Percentiles rank a stretch among this genome's conserved stretches.
These are phyloP conservation scores for Camellia japonica DNA, from an alignment of 148 eudicot species.

Conservation along the genomic window DNA sequence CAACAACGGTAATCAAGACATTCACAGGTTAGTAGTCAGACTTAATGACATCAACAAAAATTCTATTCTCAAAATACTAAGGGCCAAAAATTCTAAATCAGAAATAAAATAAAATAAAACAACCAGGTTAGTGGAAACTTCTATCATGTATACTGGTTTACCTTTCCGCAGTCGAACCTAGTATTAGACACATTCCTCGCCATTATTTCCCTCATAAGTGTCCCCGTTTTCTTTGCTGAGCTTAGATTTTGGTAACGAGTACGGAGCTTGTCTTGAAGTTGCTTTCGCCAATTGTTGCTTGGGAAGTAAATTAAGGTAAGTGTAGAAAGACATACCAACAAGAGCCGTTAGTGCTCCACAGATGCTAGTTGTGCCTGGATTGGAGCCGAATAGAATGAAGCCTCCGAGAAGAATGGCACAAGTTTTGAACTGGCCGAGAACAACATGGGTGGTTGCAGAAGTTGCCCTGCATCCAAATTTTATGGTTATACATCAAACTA, in stretches of 20 bases:
- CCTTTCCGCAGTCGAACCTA: no score
- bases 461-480: slow-evolving; percentile 61
- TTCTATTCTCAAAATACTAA: background rate
- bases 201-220: slow-evolving; percentile 26
- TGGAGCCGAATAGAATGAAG: slow-evolving; percentile 72
- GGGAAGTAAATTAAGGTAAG: slow-evolving; percentile 61
- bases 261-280: slow-evolving; percentile 40
- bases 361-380: slow-evolving; percentile 77
- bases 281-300: slow-evolving; percentile 54
- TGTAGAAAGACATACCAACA: slow-evolving; percentile 77
- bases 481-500: background rate
- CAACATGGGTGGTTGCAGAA: slow-evolving; percentile 87
- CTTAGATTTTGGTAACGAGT: slow-evolving; percentile 60
- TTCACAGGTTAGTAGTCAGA: slow-evolving; percentile 3
- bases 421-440: slow-evolving; percentile 93
- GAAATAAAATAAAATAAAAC: background rate
- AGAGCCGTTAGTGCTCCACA: slow-evolving; percentile 80
- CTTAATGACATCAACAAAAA: background rate
- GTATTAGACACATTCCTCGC: slow-evolving; percentile 51
- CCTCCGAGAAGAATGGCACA: slow-evolving; percentile 95
- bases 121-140: background rate
- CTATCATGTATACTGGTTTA: no score
- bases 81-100: background rate
- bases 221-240: slow-evolving; percentile 68
- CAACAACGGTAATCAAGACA: background rate